phyloP scores from a whole-genome alignment of 176 grass and related monocot genomes.

The Neostapfia colusana region DNA sequence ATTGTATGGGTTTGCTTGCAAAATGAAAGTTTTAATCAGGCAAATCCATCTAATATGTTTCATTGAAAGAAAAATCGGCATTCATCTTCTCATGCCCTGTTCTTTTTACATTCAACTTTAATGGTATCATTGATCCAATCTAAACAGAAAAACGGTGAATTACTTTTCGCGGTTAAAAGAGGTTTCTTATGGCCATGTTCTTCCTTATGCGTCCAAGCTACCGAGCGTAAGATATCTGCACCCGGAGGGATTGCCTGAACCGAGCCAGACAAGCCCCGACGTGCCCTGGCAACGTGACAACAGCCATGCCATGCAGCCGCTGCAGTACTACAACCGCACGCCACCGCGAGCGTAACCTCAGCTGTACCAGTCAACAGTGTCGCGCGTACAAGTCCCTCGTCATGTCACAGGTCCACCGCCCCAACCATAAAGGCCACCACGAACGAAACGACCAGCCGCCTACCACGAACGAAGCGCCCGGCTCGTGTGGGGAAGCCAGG shows the following conservation, averaged over 20 bases:
- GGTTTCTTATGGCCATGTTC: too few relatives aligned
- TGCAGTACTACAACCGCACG: background rate
- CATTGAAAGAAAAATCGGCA: too few relatives aligned
- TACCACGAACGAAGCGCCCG: slow-evolving; percentile 43
- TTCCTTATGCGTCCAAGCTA: too few relatives aligned
- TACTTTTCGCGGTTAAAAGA: too few relatives aligned
- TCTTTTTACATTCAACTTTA: too few relatives aligned
- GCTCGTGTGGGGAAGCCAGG: slow-evolving; percentile 26
- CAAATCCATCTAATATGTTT: too few relatives aligned
- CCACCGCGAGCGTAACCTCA: slow-evolving; percentile 7
- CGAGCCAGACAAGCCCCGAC: background rate
- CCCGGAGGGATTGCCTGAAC: background rate
- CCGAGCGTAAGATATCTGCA: background rate
- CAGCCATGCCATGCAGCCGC: background rate
- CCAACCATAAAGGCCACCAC: background rate
- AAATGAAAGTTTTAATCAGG: too few relatives aligned
- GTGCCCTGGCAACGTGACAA: background rate
- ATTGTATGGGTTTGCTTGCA: too few relatives aligned
- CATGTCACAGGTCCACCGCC: slow-evolving; percentile 19
- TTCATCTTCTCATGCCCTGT: too few relatives aligned
- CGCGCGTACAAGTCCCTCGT: background rate
- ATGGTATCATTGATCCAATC: too few relatives aligned
- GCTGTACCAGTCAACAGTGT: slow-evolving; percentile 27
- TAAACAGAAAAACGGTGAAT: too few relatives aligned
- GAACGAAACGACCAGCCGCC: slow-evolving; percentile 10